Conservation (phyloP, 2,329 filamentous ascomycete genomes). For the Chrysoporthe austroafricana region DNA sequence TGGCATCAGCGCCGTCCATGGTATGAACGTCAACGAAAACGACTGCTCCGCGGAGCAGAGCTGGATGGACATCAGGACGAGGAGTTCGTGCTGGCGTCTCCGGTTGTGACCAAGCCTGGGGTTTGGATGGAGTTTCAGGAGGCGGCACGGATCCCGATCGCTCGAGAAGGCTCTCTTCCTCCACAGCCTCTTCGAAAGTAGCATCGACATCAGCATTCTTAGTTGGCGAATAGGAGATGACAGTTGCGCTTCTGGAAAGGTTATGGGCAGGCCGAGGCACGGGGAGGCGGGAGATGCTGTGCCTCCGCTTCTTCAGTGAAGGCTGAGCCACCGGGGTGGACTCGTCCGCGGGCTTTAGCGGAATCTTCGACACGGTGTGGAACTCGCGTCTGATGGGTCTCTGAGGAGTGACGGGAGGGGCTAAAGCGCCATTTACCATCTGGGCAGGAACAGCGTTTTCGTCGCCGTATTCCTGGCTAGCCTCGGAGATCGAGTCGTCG, state of each 20-base stretch:
- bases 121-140: conserved; percentile 51
- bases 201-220: conserved; percentile 44
- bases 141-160: conserved; percentile 33
- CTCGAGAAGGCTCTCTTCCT: conserved; percentile 31
- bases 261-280: conserved; percentile 45
- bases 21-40: conserved; percentile 86
- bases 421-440: conserved; percentile 30
- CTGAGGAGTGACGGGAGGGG: conserved; percentile 59
- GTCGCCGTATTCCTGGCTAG: conserved; percentile 68
- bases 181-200: conserved; percentile 33
- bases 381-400: conserved; percentile 59
- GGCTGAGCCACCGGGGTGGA: conserved; percentile 49
- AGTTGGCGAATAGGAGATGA: conserved; percentile 58
- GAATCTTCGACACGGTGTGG: conserved; percentile 78
- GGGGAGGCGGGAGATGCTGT: conserved; percentile 54
- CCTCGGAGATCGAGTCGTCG: conserved; percentile 60
- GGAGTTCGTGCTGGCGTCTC: conserved; percentile 62
- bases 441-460: conserved; percentile 61
- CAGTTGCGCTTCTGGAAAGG: conserved; percentile 53
- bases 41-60: conserved; percentile 69
- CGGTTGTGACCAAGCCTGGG: conserved; percentile 56
- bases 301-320: conserved; percentile 51
- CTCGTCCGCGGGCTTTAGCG: conserved; percentile 70
- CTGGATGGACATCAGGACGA: conserved; percentile 55
- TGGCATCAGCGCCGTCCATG: conserved; percentile 78